Conservation (phyloP, 768 basidiomycete genomes). For the Tricholoma terreum region DNA sequence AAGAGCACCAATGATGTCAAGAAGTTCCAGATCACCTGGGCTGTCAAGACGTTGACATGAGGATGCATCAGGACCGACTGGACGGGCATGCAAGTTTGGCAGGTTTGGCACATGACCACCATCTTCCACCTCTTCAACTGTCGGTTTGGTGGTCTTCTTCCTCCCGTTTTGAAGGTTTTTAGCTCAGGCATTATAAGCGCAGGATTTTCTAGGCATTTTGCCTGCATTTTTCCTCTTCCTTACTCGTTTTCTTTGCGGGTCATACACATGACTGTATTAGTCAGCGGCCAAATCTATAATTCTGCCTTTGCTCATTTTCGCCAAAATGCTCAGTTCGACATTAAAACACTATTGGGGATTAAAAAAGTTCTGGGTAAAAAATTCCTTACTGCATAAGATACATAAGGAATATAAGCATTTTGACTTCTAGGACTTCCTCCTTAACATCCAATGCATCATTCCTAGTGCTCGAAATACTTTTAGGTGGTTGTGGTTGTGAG, state of each 20-base stretch:
- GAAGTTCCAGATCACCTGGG: background rate
- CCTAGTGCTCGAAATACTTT: background rate
- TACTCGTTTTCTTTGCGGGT: background rate
- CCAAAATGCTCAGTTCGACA: background rate
- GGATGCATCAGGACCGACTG: too few relatives aligned
- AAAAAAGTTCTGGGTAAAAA: background rate
- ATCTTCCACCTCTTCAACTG: background rate
- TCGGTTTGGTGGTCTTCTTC: background rate
- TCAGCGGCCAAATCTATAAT: background rate
- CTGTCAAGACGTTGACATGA: too few relatives aligned
- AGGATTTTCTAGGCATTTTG: background rate
- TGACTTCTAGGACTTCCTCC: background rate
- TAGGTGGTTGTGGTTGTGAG: background rate
- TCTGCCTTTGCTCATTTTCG: background rate
- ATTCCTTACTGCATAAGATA: too few relatives aligned
- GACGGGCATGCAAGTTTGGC: too few relatives aligned
- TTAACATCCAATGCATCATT: background rate
- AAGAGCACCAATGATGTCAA: background rate
- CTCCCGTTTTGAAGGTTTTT: background rate
- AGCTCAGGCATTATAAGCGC: background rate
- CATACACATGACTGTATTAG: background rate
- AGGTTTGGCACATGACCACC: too few relatives aligned
- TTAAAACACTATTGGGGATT: background rate
- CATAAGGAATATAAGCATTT: background rate
- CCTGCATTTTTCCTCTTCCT: background rate